Evolutionary conservation across 148 eudicot species (phyloP), one percentile per base, ranked within the genome.

Genomic region (Camellia japonica): DNA sequence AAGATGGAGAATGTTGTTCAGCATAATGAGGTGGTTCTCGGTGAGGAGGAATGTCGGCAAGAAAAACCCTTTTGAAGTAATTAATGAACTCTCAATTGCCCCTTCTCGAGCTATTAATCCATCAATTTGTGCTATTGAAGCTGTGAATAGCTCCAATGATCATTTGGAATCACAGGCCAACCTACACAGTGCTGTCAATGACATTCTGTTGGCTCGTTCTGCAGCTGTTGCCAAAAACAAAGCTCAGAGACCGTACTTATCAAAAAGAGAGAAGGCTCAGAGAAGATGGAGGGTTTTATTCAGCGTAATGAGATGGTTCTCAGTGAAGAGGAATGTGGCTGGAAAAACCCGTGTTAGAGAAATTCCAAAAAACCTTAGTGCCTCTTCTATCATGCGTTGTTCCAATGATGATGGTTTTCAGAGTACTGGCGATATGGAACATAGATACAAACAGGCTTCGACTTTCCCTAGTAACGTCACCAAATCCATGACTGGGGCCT

Each of bases 131-230:
- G 8, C 11, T 8, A 6, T 55, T 6, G 58, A 12, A 12, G 58
- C 11, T 8, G 11, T 55, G 58, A 55, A 55, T 11, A 8, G 58
- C 13, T 55, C 3, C 13, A 55, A 7, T 18, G 20, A 84, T 2
- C 87, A 80, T 70, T 74, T 88, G 62, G 89, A 84, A 3, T 84
- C 86, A 74, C 82, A 79, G 54, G 75, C 76, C 46, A 89, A 89
- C 68, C 61, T 85, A 20, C 87, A 83, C 52, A 83, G 82, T 73
- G 79, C 81, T 3, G 82, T 75, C 75, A 74, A 81, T 67, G 81
- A 84, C 79, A 83, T 82, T 76, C 49, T 88, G 43, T 77, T 70
- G 58, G 80, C 89, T 56, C 84, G 59, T 19, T 74, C 91, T 41
- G 41, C 80, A 5, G 74, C 78, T 52, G 74, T 49, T 80, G 76